Evolutionary conservation across 805 yeast species (phyloP), one percentile per base, ranked within the genome.

Genomic region (Jamesozyma spencerorum): DNA sequence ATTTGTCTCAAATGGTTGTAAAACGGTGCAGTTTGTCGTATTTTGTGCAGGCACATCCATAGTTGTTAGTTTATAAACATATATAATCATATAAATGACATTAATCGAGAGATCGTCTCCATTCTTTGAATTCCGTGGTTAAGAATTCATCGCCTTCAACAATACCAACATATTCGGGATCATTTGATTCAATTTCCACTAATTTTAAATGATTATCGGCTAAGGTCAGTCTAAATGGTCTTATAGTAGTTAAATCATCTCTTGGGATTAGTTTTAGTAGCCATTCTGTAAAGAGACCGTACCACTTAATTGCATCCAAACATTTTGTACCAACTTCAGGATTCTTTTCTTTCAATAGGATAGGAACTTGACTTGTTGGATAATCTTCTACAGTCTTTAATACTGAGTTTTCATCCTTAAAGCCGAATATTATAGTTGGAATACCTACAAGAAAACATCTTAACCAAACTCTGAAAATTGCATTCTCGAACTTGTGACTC

Each of bases 371-470:
- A 29, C 81, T 87, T 0, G 94, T 81, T 38, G 74, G 67, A 58
- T 65, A 87, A 43, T 82, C 78, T 61, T 92, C 97, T 2, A 85
- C 77, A 3, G 80, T 63, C 46, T 72, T 66, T 41, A 90, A 63
- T n/a, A 72, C 59, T 33, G 81, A 69, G 27, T 75, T 63, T 14
- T 82, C 82, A 57, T 86, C 94, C 49, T 96, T 72, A 61, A 83
- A 92, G 0, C 97, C 99, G 55, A 85, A 85, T 3, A 84, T 72
- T 4, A 90, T 71, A 43, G 74, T 74, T n/a, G 82, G 79, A 17
- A 92, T 73, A 3, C 98, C 98, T 34, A 85, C 69, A 18, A 92
- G 66, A 59, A 87, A 92, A 47, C 95, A 82, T 64, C 87, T 97
- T 2, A 94, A 85, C 99, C 99, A 92, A 0, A 94, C 72, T 45